Base-by-base conservation (phyloP, 768 basidiomycete species). In the Termitomyces sp. region DNA sequence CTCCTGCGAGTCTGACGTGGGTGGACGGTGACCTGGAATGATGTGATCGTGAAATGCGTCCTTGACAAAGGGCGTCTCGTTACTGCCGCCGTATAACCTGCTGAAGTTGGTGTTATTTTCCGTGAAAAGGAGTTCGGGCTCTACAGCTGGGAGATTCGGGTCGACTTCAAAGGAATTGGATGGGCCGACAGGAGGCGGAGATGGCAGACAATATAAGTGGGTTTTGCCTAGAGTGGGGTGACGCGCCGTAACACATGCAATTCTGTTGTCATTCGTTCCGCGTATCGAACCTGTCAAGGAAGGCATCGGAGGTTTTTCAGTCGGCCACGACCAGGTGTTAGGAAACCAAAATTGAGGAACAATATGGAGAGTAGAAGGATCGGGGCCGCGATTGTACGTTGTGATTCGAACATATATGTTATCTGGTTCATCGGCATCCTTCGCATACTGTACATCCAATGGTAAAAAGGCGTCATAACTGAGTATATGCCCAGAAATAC, bases 1-100 rank as follows among this genome's bases (percentile, higher is more conserved):
- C 59, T 79, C 79, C 18, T 70, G 66, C 0, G 71, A 73, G 18
- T 82, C 76, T 3, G 76, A 71, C 15, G 65, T 69, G 63, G 75
- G 73, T 5, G 89, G 89, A 39, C 91, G 86, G 69, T 98, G 96
- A 5, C 78, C 79, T 1, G 85, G 85, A 60, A 99, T 87, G 68
- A 99, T 92, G 68, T 98, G 92, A 70, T 99, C 95, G 64, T 99
- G 96, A 78, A 99, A 99, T 11, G 90, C 95, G 66, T 99, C 97
- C 73, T 99, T 99, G 64, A 91, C 90, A 64, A 86, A 94, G 2
- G 82, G 79, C 0, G 86, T 85, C 49, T 81, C 76, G 74, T 99
- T 99, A 60, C 85, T 76, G 7, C 91, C 94, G 20, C 87, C 89
- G 68, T 98, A 99, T 23, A 99, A 78, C 51, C 97, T 83, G 65